Percentiles rank a stretch among this genome's conserved stretches.
Conservation (phyloP, 2,329 filamentous ascomycete genomes). For the Macroventuria anomochaeta region DNA sequence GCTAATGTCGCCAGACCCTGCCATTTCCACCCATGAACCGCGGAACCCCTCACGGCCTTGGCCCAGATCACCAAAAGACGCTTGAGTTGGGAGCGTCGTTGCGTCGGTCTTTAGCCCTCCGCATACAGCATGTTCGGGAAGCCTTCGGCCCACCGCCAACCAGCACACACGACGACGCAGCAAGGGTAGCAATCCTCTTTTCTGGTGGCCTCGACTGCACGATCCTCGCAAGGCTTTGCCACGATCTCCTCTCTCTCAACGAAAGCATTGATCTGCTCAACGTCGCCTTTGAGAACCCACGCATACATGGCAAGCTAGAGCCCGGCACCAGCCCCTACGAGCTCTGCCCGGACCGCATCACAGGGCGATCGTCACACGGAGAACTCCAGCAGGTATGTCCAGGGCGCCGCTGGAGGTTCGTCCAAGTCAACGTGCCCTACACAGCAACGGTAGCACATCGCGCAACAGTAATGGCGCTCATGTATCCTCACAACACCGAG, state of each 20-base stretch:
- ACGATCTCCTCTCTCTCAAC: slow-evolving; percentile 72
- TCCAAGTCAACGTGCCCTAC: slow-evolving; percentile 85
- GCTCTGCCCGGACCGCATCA: slow-evolving; percentile 86
- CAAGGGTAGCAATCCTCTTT: slow-evolving; percentile 80
- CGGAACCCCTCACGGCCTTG: neutral
- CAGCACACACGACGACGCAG: slow-evolving; percentile 25
- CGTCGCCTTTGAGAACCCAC: slow-evolving; percentile 95
- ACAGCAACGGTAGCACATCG: slow-evolving; percentile 73
- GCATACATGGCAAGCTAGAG: slow-evolving; percentile 55
- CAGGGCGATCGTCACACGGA: slow-evolving; percentile 78
- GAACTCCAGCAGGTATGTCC: slow-evolving; percentile 77
- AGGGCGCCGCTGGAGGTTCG: slow-evolving; percentile 77
- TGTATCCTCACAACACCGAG: slow-evolving; percentile 93
- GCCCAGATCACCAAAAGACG: slow-evolving; percentile 49
- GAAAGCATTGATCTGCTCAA: slow-evolving; percentile 88
- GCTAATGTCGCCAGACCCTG: slow-evolving; percentile 44
- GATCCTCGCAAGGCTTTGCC: slow-evolving; percentile 78
- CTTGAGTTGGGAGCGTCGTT: slow-evolving; percentile 62
- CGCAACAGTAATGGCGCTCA: slow-evolving; percentile 73
- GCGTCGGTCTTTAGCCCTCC: slow-evolving; percentile 66
- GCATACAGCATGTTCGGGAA: slow-evolving; percentile 50
- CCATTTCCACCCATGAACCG: slow-evolving; percentile 56
- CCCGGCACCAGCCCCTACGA: slow-evolving; percentile 66
- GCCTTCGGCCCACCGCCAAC: slow-evolving; percentile 16
- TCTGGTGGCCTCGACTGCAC: slow-evolving; percentile 96